A percentile compares a stretch with the other conserved stretches of the same genome.
phyloP scores from a whole-genome alignment of 2,329 filamentous ascomycete genomes.

The Hypoxylon sp. region DNA sequence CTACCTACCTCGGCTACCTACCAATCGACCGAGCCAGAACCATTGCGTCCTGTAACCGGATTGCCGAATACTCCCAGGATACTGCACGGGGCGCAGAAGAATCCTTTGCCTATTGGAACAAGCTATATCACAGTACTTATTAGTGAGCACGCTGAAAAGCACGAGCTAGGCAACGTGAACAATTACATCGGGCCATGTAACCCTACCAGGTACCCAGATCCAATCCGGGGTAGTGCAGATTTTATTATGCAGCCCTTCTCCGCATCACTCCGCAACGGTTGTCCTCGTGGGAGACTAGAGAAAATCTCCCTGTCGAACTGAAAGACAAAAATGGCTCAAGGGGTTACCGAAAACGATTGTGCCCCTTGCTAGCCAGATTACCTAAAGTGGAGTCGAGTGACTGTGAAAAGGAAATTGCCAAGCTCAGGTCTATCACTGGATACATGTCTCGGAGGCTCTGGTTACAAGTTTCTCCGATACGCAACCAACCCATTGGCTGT shows the following conservation, averaged over 20 bases:
- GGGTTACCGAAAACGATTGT: neutral
- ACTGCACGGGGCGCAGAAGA: constrained; percentile 9
- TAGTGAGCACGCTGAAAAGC: constrained; percentile 21
- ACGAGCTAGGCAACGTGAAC: constrained; percentile 31
- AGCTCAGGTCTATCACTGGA: neutral
- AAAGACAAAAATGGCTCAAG: constrained; percentile 1
- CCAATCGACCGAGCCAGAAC: constrained; percentile 12
- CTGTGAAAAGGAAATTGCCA: neutral
- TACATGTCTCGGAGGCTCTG: neutral
- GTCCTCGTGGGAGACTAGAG: constrained; percentile 19
- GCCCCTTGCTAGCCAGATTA: neutral
- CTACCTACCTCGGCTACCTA: constrained; percentile 11
- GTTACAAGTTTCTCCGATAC: neutral
- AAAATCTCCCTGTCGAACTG: neutral
- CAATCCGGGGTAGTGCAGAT: constrained; percentile 39
- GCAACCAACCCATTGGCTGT: neutral
- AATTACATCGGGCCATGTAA: constrained; percentile 33
- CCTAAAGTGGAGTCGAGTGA: neutral
- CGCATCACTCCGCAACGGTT: constrained; percentile 32
- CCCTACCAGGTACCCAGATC: constrained; percentile 32
- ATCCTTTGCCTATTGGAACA: constrained; percentile 17
- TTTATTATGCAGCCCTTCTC: constrained; percentile 36
- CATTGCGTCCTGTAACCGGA: constrained; percentile 23
- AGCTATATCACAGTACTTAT: constrained; percentile 12
- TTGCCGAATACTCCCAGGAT: constrained; percentile 20